Conservation (phyloP, 768 basidiomycete genomes). For the Crepidotus variabilis region DNA sequence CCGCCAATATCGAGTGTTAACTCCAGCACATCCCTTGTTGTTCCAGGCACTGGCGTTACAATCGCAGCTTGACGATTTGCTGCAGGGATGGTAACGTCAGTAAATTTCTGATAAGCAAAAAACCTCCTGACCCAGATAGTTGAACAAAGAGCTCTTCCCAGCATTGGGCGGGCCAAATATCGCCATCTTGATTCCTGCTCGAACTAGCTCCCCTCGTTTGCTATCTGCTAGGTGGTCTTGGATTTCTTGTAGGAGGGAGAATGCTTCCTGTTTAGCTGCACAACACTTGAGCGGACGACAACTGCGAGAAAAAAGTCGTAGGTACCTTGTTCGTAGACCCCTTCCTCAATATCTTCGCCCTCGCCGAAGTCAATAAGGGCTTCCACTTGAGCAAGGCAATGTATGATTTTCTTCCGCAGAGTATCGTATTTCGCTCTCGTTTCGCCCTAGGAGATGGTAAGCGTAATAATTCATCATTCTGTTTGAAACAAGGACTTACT, state of each 20-base stretch:
- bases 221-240: constrained; percentile 60
- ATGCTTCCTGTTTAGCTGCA: constrained; percentile 52
- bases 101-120: neutral
- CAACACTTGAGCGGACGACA: constrained; percentile 1
- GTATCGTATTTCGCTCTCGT: constrained; percentile 57
- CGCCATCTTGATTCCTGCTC: constrained; percentile 76
- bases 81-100: constrained; percentile 22
- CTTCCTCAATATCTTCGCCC: constrained; percentile 86
- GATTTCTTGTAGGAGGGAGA: constrained; percentile 48
- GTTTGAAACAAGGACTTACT: constrained; percentile 31
- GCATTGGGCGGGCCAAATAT: constrained; percentile 94
- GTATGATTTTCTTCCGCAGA: constrained; percentile 62
- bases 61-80: constrained; percentile 88
- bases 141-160: constrained; percentile 88
- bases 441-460: constrained; percentile 47
- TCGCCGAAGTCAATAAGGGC: constrained; percentile 94
- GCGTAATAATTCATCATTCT: neutral
- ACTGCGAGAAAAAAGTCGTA: neutral
- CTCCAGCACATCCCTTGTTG: constrained; percentile 85
- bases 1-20: constrained; percentile 87
- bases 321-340: constrained; percentile 67
- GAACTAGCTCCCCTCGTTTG: constrained; percentile 77
- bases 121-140: constrained; percentile 64
- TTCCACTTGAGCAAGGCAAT: constrained; percentile 75
- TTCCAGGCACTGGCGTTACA: constrained; percentile 83